These are phyloP conservation scores for Bryoglossum gracile DNA, from an alignment of 495 filamentous ascomycete genomes.

Conservation along the genomic window DNA sequence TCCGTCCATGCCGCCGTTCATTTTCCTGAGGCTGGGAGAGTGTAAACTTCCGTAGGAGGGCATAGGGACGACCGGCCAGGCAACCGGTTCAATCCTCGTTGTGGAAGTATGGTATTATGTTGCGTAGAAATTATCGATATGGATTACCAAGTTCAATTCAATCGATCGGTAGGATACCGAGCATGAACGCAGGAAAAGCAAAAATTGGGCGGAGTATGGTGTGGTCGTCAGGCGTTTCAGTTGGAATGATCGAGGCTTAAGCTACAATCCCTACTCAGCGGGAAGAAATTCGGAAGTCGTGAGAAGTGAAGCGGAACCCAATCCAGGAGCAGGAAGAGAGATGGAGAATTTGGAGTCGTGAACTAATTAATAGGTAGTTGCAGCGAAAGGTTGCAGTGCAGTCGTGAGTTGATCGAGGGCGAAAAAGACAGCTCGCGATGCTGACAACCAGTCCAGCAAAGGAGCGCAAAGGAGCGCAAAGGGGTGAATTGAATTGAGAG, in stretches of 20 bases:
- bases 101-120: conserved; percentile 8
- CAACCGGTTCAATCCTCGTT: conserved; percentile 10
- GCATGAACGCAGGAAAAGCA: conserved; percentile 17
- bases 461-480: neutral
- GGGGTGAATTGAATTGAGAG: no score
- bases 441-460: neutral
- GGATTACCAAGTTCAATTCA: conserved; percentile 21
- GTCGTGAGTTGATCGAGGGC: no score
- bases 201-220: conserved; percentile 13
- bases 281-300: conserved; percentile 5
- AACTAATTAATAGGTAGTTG: no score
- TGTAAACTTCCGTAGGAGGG: conserved; percentile 64
- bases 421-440: neutral
- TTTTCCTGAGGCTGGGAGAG: conserved; percentile 75
- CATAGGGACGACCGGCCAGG: conserved; percentile 43
- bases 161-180: conserved; percentile 21
- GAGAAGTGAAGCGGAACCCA: conserved; percentile 10
- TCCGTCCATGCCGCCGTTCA: conserved; percentile 53
- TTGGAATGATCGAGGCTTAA: conserved; percentile 12
- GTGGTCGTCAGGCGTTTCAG: conserved; percentile 17
- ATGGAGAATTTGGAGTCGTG: neutral
- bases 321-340: conserved; percentile 1
- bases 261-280: conserved; percentile 11
- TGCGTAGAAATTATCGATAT: conserved; percentile 13
- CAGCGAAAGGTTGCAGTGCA: no score